Conservation (phyloP, 306 rosid species). For the Pterocarpus macrocarpus region DNA sequence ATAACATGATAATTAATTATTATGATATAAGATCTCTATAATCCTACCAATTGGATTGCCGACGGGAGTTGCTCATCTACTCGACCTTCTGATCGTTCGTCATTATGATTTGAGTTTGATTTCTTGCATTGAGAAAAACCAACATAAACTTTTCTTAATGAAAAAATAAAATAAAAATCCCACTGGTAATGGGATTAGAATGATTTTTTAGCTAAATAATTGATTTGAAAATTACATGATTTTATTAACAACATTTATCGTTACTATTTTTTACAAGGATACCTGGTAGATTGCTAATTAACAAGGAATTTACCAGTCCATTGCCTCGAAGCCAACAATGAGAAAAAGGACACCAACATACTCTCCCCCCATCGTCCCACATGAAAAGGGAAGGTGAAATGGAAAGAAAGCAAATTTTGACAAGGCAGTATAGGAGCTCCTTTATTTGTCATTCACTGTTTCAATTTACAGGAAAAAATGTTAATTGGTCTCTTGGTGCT, state of each 20-base stretch:
- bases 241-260: not conserved
- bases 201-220: not conserved
- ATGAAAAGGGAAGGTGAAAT: conserved; percentile 43
- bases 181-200: not conserved
- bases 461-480: conserved; percentile 46
- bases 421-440: conserved; percentile 46
- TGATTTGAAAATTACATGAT: not conserved
- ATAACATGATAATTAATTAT: not conserved
- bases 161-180: too few species aligned
- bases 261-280: not conserved
- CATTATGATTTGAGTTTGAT: too few species aligned
- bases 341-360: conserved; percentile 27
- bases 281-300: conserved; percentile 2
- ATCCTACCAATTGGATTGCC: not conserved
- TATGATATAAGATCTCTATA: not conserved
- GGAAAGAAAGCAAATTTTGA: conserved; percentile 45
- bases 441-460: conserved; percentile 47
- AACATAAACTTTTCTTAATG: too few species aligned
- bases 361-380: not conserved
- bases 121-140: too few species aligned
- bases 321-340: conserved; percentile 10
- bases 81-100: too few species aligned
- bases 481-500: conserved; percentile 50
- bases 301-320: conserved; percentile 25
- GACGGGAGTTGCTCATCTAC: too few species aligned